phyloP scores from a whole-genome alignment of 768 basidiomycete species.

The Leccinum uliginosum region DNA sequence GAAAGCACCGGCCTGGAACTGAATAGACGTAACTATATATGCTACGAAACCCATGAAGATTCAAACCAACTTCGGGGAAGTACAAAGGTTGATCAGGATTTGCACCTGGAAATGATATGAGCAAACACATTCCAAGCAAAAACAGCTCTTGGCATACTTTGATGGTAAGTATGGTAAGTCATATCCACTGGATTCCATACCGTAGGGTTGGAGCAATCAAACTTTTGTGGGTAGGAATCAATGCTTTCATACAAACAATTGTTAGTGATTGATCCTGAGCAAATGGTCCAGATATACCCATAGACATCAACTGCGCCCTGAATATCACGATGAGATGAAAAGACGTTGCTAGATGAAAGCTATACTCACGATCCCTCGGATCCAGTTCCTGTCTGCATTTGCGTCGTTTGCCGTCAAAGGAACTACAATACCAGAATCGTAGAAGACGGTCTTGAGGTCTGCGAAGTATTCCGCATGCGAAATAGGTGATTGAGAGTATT shows the following conservation, averaged over 20 bases:
- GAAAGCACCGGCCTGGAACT: constrained; percentile 73
- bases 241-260: constrained; percentile 31
- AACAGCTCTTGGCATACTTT: constrained; percentile 17
- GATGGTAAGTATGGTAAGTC: constrained; percentile 64
- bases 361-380: constrained; percentile 59
- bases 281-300: constrained; percentile 40
- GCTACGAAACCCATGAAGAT: neutral
- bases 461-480: constrained; percentile 54
- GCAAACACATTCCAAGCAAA: neutral
- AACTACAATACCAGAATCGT: constrained; percentile 54
- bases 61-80: constrained; percentile 54
- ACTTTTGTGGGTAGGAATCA: constrained; percentile 74
- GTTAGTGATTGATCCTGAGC: neutral
- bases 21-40: constrained; percentile 17
- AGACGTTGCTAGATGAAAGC: neutral
- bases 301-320: constrained; percentile 68
- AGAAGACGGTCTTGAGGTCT: constrained; percentile 55
- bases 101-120: constrained; percentile 35
- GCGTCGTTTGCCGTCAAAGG: constrained; percentile 77
- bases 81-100: constrained; percentile 60
- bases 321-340: constrained; percentile 1
- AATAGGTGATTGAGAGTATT: constrained; percentile 53
- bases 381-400: constrained; percentile 52
- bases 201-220: constrained; percentile 74
- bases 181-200: constrained; percentile 61